These are phyloP conservation scores for Rosa rugosa DNA, from an alignment of 306 rosid genomes.

Conservation along the genomic window DNA sequence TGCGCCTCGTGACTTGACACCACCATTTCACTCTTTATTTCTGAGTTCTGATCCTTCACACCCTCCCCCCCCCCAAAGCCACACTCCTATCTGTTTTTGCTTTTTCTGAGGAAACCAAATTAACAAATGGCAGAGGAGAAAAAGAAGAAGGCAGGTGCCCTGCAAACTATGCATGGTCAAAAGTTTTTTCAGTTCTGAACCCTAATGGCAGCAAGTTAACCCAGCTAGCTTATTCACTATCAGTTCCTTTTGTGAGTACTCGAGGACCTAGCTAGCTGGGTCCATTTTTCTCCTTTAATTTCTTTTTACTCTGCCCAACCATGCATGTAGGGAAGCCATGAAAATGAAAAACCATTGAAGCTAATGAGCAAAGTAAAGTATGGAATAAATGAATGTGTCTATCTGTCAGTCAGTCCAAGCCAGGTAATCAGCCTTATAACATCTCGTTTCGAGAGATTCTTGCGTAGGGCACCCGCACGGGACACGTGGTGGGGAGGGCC, in stretches of 20 bases:
- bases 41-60: constrained; percentile 33
- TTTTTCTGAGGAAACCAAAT: constrained; percentile 33
- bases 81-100: constrained; percentile 33
- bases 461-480: too few species aligned
- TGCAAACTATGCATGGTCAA: constrained; percentile 50
- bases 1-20: constrained; percentile 60
- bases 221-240: constrained; percentile 28
- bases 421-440: not conserved
- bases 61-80: constrained; percentile 32
- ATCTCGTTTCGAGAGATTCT: not conserved
- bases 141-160: constrained; percentile 11
- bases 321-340: constrained; percentile 31
- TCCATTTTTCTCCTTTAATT: constrained; percentile 51
- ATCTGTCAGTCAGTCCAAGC: not conserved
- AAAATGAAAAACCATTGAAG: not conserved
- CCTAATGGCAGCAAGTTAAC: constrained; percentile 35
- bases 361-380: not conserved
- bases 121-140: constrained; percentile 23
- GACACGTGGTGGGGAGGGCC: too few species aligned
- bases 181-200: constrained; percentile 40
- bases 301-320: constrained; percentile 70
- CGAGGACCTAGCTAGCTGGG: constrained; percentile 40
- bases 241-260: constrained; percentile 43
- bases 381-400: not conserved
- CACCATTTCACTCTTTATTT: constrained; percentile 34